A percentile compares a stretch with the other conserved stretches of the same genome.
Conservation (phyloP, 2,329 filamentous ascomycete species). For the Pseudogymnoascus sp. region DNA sequence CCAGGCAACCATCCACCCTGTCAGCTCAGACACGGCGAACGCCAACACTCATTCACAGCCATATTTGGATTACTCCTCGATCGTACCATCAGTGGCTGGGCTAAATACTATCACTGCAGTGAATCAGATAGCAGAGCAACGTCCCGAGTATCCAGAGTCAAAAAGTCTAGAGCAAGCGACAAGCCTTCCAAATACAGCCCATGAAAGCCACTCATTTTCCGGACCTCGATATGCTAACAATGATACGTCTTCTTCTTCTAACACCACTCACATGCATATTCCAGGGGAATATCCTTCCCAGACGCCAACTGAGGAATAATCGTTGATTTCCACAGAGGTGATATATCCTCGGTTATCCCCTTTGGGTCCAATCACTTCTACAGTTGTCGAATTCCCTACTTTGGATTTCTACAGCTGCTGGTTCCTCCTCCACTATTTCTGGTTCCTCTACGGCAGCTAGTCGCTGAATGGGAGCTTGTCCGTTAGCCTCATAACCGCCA, state of each 20-base stretch:
- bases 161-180: not conserved
- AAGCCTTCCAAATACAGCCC: not conserved
- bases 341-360: not conserved
- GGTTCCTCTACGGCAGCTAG: not conserved
- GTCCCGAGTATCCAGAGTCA: not conserved
- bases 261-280: not conserved
- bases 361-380: not conserved
- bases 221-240: not conserved
- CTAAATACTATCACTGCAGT: not conserved
- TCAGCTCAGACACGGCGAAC: not conserved
- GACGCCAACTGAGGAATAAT: not conserved
- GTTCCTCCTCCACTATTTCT: not conserved
- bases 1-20: not conserved
- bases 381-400: not conserved
- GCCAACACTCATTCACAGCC: not conserved
- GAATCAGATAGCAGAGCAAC: not conserved
- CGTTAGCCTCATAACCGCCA: not conserved
- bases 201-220: not conserved
- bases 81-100: not conserved
- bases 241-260: not conserved
- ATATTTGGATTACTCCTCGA: not conserved
- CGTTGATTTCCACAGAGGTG: not conserved
- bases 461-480: not conserved
- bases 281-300: slow-evolving; percentile 4
- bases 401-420: not conserved